These are phyloP conservation scores for Ascoidea rubescens DNA, from an alignment of 805 yeast genomes.

Conservation along the genomic window DNA sequence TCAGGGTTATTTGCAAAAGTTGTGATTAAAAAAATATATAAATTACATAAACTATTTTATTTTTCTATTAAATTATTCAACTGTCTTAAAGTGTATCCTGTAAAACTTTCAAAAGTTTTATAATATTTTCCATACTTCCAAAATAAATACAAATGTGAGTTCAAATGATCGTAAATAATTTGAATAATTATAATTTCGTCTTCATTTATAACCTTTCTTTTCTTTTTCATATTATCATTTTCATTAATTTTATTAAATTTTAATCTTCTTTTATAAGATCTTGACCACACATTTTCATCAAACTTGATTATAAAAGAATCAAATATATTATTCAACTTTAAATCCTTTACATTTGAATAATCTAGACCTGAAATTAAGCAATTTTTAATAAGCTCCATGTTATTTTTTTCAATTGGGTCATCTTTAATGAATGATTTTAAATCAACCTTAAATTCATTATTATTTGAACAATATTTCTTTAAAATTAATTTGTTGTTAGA, in stretches of 20 bases:
- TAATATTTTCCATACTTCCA: conserved; percentile 7
- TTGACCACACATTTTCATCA: conserved; percentile 10
- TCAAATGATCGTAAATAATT: background rate
- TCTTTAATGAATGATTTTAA: too few relatives aligned
- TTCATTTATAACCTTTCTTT: background rate
- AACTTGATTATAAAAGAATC: conserved; percentile 1
- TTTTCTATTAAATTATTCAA: too few relatives aligned
- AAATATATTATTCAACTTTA: too few relatives aligned
- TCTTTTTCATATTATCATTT: background rate
- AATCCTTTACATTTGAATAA: too few relatives aligned
- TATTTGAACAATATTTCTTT: background rate
- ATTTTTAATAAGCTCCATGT: too few relatives aligned
- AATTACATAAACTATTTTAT: background rate
- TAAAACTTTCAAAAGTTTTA: conserved; percentile 8
- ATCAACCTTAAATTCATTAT: too few relatives aligned
- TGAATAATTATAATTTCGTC: background rate
- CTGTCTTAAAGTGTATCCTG: conserved; percentile 4
- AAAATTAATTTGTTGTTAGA: too few relatives aligned
- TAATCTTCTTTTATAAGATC: conserved; percentile 7
- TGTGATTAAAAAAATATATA: conserved; percentile 18
- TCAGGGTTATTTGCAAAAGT: conserved; percentile 81
- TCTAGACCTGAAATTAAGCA: too few relatives aligned
- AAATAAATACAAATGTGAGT: conserved; percentile 1
- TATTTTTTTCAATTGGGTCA: too few relatives aligned
- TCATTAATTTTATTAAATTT: background rate